Conservation (phyloP, 129 eudicot genomes). For the Ambrosia artemisiifolia region DNA sequence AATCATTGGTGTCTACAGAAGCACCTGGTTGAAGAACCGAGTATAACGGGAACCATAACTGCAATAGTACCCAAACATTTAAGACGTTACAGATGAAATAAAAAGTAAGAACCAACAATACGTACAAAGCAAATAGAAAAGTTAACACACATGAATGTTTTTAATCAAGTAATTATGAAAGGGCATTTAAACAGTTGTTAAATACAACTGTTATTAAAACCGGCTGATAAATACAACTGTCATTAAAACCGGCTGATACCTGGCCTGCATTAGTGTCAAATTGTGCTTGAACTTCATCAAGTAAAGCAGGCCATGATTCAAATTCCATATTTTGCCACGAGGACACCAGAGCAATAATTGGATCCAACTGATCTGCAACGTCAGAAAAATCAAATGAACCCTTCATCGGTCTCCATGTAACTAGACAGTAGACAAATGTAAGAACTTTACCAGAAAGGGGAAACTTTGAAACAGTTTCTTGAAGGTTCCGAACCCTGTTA, state of each 20-base stretch:
- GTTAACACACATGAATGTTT: too few species aligned
- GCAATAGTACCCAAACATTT: conserved; percentile 19
- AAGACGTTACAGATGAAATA: background rate
- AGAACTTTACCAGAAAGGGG: conserved; percentile 59
- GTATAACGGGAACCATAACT: conserved; percentile 96
- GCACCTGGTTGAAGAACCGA: conserved; percentile 49
- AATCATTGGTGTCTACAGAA: conserved; percentile 39
- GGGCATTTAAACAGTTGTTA: background rate
- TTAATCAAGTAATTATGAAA: background rate
- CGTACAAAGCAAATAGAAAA: too few species aligned
- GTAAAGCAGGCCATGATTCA: conserved; percentile 70
- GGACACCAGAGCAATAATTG: conserved; percentile 54
- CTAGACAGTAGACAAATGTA: background rate
- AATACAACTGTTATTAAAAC: background rate
- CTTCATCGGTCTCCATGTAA: background rate
- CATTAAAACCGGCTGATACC: conserved; percentile 31
- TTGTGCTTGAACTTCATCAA: conserved; percentile 68
- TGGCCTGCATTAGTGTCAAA: conserved; percentile 74
- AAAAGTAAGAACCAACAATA: background rate
- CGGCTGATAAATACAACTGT: conserved; percentile 9
- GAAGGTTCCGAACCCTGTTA: conserved; percentile 55
- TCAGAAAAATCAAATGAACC: background rate
- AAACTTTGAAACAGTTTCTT: conserved; percentile 73
- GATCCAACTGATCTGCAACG: conserved; percentile 49
- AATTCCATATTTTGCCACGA: conserved; percentile 85